Percentiles rank a stretch among this genome's conserved stretches.
Conservation (phyloP, 73 alveolate species). For the Blepharisma japonicum region DNA sequence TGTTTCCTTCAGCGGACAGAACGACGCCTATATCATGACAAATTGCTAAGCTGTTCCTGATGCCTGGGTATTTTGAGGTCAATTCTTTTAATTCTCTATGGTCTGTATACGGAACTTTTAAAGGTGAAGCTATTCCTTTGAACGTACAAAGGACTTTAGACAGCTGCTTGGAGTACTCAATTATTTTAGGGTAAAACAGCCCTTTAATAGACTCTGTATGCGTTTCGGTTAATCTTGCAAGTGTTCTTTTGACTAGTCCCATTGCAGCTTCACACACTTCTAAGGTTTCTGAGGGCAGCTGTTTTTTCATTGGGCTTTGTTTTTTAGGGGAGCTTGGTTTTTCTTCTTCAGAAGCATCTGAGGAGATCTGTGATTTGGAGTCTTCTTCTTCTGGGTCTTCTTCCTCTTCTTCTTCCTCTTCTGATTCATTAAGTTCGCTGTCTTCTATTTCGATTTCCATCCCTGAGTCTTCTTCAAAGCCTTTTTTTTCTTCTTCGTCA, state of each 20-base stretch:
- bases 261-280: neutral
- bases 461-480: neutral
- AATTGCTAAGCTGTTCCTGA: neutral
- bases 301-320: too few species aligned
- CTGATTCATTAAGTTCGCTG: neutral
- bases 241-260: slow-evolving; percentile 26
- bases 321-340: too few species aligned
- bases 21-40: slow-evolving; percentile 7
- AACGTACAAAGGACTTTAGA: slow-evolving; percentile 7
- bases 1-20: slow-evolving; percentile 23
- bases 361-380: too few species aligned
- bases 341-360: too few species aligned
- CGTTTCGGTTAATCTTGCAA: neutral
- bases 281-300: too few species aligned
- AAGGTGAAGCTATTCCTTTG: neutral
- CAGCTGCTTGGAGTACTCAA: neutral
- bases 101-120: neutral
- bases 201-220: neutral
- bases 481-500: slow-evolving; percentile 27
- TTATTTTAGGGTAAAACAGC: neutral
- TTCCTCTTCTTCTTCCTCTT: too few species aligned
- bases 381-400: too few species aligned
- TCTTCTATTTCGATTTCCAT: slow-evolving; percentile 21
- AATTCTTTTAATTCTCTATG: slow-evolving; percentile 20
- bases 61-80: slow-evolving; percentile 21